A percentile compares a stretch with the other conserved stretches of the same genome.
Evolutionary conservation across 257 asterid species (phyloP).

Genomic region (Solanum phureja): DNA sequence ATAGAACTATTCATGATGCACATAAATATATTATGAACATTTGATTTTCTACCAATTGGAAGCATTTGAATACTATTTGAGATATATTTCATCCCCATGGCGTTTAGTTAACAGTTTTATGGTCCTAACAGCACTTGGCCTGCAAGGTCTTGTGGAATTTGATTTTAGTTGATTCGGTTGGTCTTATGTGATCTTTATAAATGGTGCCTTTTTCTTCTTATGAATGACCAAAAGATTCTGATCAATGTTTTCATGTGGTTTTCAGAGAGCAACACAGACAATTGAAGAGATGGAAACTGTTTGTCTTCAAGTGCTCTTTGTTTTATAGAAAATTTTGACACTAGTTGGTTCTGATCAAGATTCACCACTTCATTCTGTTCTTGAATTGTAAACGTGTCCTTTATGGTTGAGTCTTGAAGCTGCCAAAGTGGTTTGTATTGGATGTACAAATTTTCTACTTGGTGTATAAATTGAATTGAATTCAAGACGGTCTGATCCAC

Average conservation of each 20-base stretch:
- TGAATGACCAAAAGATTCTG: too few relatives aligned
- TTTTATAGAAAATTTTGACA: too few relatives aligned
- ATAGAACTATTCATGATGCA: background rate
- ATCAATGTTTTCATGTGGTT: too few relatives aligned
- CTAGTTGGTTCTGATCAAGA: too few relatives aligned
- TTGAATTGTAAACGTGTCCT: background rate
- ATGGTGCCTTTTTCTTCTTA: background rate
- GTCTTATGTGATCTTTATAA: background rate
- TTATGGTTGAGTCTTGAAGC: background rate
- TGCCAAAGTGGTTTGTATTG: background rate
- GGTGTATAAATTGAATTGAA: background rate
- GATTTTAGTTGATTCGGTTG: background rate
- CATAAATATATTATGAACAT: background rate
- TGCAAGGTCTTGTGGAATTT: background rate
- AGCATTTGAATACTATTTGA: background rate
- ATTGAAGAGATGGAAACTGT: too few relatives aligned
- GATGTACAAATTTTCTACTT: background rate
- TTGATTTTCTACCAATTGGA: background rate
- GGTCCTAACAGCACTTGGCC: background rate
- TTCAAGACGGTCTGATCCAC: fast-evolving
- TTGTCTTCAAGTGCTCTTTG: too few relatives aligned
- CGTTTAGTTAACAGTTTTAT: background rate
- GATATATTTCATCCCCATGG: background rate
- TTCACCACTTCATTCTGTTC: too few relatives aligned
- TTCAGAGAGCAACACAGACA: too few relatives aligned